Conservation (phyloP, 148 eudicot genomes). For the Dysphania ambrosioides region DNA sequence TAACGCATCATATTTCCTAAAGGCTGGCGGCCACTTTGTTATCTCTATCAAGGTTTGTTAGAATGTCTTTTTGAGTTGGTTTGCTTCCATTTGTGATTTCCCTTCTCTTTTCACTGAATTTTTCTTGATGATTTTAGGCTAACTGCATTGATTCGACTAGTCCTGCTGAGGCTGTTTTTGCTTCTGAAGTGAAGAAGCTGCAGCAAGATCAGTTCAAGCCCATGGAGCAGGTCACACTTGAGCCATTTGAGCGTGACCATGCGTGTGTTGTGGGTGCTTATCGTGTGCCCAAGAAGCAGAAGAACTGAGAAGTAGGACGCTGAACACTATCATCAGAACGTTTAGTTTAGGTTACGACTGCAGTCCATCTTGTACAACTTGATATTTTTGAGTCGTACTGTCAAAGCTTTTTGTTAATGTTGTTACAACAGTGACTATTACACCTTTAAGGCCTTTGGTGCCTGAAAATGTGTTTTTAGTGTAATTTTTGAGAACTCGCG, state of each 20-base stretch:
- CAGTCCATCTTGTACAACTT: slow-evolving; percentile 12
- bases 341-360: slow-evolving; percentile 8
- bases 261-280: slow-evolving; percentile 91
- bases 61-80: neutral
- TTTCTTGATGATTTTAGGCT: slow-evolving; percentile 38
- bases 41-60: slow-evolving; percentile 79
- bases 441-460: too few species aligned
- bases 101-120: neutral
- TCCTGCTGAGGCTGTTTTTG: slow-evolving; percentile 87
- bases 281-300: slow-evolving; percentile 78
- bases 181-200: slow-evolving; percentile 80
- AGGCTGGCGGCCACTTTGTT: slow-evolving; percentile 76
- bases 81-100: neutral
- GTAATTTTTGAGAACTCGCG: too few species aligned
- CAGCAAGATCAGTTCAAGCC: slow-evolving; percentile 91
- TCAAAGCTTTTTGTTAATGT: neutral
- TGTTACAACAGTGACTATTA: too few species aligned
- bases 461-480: neutral
- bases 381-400: neutral
- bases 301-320: slow-evolving; percentile 28
- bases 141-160: slow-evolving; percentile 91
- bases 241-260: slow-evolving; percentile 91
- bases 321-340: too few species aligned
- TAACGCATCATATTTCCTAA: slow-evolving; percentile 68
- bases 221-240: slow-evolving; percentile 80